Evolutionary conservation across 83 land plant genomes (phyloP), one percentile per base, ranked within the genome.

Genomic region (Larix sibirica): DNA sequence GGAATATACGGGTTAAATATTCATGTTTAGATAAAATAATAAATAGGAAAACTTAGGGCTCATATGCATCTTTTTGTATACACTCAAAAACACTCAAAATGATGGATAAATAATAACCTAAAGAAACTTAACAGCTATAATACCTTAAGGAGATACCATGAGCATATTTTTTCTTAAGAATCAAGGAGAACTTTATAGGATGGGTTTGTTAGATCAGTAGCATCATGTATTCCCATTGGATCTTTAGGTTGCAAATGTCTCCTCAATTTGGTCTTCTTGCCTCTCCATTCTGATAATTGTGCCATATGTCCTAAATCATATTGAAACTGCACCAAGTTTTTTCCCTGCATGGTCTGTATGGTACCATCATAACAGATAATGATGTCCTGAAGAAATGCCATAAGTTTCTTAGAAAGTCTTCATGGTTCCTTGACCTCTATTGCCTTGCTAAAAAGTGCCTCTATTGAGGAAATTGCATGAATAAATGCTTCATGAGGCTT

Each of bases 171-270:
- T 31, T 90, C 89, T 54, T 86, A 87, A 62, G 93, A 88, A 86
- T 93, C 93, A 75, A 93, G 90, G 61, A 93, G 93, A 10, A 95
- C 90, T 77, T 93, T 20, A 26, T 85, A 93, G 59, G 95, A 91
- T 83, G 98, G 99, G 81, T 96, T 96, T 73, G 98, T 88, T 84
- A 97, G 81, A 10, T 98, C 99, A 56, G 98, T 96, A 10, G 98
- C 99, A 82, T 98, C 99, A 62, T 96, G 86, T 1, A 92, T 89
- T 21, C 99, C 99, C 81, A 97, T 98, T 81, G 99, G 92, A 63
- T 97, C 99, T 17, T 98, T 98, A 80, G 98, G 87, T 44, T 80
- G 54, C 18, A 24, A 26, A 26, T 85, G 73, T 13, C 31, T 12
- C 40, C n/a, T 67, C 83, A 87, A 85, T 38, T 64, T 62, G 13